Conservation (phyloP, 192 early-diverging fungal genomes). For the Backusella macrospora region DNA sequence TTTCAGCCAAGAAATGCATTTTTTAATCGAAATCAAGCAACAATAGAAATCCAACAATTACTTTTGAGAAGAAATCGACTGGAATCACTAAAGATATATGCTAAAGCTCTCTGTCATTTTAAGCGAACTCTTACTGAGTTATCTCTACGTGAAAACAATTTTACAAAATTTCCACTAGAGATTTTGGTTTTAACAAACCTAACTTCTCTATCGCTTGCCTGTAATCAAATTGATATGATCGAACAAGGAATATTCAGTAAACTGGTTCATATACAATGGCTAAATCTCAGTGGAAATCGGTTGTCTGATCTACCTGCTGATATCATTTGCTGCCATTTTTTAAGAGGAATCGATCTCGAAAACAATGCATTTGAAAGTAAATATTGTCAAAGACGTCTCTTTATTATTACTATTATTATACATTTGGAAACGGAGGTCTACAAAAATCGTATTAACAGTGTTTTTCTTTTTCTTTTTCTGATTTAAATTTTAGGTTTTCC, state of each 20-base stretch:
- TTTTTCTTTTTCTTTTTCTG: neutral
- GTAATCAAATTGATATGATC: slow-evolving; percentile 32
- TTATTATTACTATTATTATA: neutral
- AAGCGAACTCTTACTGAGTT: slow-evolving; percentile 38
- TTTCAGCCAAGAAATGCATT: slow-evolving; percentile 14
- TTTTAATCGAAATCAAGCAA: neutral
- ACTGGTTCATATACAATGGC: slow-evolving; percentile 25
- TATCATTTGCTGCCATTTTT: slow-evolving; percentile 32
- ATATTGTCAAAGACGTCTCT: neutral
- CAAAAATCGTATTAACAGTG: neutral
- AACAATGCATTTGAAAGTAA: slow-evolving; percentile 42
- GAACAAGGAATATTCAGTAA: slow-evolving; percentile 18
- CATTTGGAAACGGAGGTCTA: neutral
- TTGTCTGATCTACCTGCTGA: slow-evolving; percentile 37
- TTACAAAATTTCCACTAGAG: slow-evolving; percentile 41
- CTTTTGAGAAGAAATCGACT: slow-evolving; percentile 30
- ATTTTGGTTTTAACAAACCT: slow-evolving; percentile 43
- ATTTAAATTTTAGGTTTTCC: slow-evolving; percentile 31
- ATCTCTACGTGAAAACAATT: slow-evolving; percentile 43
- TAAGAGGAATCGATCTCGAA: slow-evolving; percentile 45
- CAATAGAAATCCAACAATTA: slow-evolving; percentile 16
- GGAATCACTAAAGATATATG: slow-evolving; percentile 10
- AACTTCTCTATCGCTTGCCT: slow-evolving; percentile 46
- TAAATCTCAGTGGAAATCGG: slow-evolving; percentile 32
- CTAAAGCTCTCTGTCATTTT: slow-evolving; percentile 31